A percentile compares a stretch with the other conserved stretches of the same genome.
These are phyloP conservation scores for Kernera saxatilis DNA, from an alignment of 345 rosid genomes.

Conservation along the genomic window DNA sequence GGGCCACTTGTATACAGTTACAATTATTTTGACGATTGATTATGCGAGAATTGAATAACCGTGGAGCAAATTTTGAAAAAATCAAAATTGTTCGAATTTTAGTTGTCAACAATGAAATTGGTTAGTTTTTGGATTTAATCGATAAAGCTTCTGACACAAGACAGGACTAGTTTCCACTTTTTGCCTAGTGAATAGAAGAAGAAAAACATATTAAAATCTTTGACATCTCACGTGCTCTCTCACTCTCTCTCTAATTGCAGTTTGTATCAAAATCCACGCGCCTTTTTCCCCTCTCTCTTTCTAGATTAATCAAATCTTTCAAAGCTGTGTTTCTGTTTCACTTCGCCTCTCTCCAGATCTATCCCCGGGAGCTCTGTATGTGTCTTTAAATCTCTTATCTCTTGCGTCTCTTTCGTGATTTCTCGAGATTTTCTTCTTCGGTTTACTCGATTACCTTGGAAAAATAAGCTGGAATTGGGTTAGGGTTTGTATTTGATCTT, in stretches of 20 bases:
- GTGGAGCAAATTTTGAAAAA: neutral
- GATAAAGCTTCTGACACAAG: slow-evolving; percentile 25
- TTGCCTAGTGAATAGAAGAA: neutral
- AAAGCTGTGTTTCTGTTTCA: slow-evolving; percentile 20
- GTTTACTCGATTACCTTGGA: neutral
- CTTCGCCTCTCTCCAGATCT: slow-evolving; percentile 45
- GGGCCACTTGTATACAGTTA: neutral
- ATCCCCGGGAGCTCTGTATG: slow-evolving; percentile 24
- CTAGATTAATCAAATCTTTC: slow-evolving; percentile 7
- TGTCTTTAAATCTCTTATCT: neutral
- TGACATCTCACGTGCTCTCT: slow-evolving; percentile 56
- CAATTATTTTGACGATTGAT: neutral
- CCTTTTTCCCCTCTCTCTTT: slow-evolving; percentile 28
- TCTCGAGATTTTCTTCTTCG: neutral
- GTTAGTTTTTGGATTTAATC: neutral
- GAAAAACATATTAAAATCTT: slow-evolving; percentile 17
- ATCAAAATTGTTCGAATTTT: neutral
- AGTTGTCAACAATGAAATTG: neutral
- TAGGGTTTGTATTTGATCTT: slow-evolving; percentile 19
- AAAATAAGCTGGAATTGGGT: neutral
- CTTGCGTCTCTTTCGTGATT: neutral
- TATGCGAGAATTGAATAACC: neutral
- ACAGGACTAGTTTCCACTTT: slow-evolving; percentile 14
- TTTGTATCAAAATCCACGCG: slow-evolving; percentile 36
- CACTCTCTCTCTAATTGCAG: slow-evolving; percentile 16